phyloP scores from a whole-genome alignment of 139 green algal species.

The Yamagishiella unicocca region DNA sequence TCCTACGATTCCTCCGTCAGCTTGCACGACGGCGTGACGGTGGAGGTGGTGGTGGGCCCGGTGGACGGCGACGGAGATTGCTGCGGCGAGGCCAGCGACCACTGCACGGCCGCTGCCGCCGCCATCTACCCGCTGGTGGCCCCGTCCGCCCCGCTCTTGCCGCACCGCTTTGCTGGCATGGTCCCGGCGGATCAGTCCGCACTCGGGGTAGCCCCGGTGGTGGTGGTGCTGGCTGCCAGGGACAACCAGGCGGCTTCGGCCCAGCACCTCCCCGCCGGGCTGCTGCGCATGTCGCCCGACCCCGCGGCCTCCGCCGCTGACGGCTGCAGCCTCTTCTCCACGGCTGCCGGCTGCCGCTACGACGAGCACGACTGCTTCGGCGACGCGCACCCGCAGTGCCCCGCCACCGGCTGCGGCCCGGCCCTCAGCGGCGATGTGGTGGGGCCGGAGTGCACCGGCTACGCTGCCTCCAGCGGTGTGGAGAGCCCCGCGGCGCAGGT shows the following conservation, averaged over 20 bases:
- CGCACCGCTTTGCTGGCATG: not conserved
- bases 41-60: conserved; percentile 28
- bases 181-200: not conserved
- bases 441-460: not conserved
- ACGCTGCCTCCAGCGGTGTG: not conserved
- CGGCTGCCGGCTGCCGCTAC: not conserved
- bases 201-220: not conserved
- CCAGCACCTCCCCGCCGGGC: not conserved
- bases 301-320: not conserved
- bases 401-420: not conserved
- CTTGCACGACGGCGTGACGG: conserved; percentile 15
- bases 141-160: too few relatives aligned
- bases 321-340: not conserved
- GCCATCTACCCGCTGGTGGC: not conserved
- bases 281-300: not conserved
- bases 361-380: not conserved
- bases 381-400: not conserved
- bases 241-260: not conserved
- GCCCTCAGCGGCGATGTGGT: not conserved
- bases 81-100: not conserved
- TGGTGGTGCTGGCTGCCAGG: not conserved
- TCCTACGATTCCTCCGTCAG: conserved; percentile 1
- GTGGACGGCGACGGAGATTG: not conserved
- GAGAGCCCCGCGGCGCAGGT: not conserved
- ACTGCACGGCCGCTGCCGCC: not conserved